Conservation (phyloP, 768 basidiomycete genomes). For the Lyophyllum shimeji region DNA sequence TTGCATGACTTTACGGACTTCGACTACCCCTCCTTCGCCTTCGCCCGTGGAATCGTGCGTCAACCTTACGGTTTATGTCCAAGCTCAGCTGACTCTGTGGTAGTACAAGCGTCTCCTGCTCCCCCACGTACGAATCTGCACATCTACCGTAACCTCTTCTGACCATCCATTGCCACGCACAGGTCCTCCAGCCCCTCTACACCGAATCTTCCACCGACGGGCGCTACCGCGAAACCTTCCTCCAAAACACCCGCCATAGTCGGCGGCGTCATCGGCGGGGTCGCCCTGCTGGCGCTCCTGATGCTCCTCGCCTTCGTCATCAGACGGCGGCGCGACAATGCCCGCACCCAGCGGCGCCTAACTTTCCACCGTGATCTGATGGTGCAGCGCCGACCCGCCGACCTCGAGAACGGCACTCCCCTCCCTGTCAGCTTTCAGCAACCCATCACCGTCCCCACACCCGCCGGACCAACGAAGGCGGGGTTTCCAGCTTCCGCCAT, state of each 20-base stretch:
- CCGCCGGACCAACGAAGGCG: neutral
- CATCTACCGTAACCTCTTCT: neutral
- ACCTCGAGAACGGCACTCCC: conserved; percentile 7
- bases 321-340: conserved; percentile 3
- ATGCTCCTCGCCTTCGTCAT: conserved; percentile 3
- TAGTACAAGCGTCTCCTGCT: neutral
- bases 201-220: neutral
- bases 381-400: conserved; percentile 10
- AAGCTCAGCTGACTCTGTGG: neutral
- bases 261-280: conserved; percentile 13
- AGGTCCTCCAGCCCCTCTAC: neutral
- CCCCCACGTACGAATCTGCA: neutral
- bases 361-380: conserved; percentile 16
- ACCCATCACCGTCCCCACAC: neutral
- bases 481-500: neutral
- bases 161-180: neutral
- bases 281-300: conserved; percentile 10
- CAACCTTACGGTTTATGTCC: neutral
- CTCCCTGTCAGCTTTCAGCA: conserved; percentile 5
- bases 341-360: conserved; percentile 2
- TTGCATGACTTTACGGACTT: neutral
- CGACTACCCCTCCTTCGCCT: neutral
- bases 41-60: neutral
- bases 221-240: neutral
- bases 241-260: conserved; percentile 8